Conservation (phyloP, 805 yeast species). For the Metschnikowia similis region DNA sequence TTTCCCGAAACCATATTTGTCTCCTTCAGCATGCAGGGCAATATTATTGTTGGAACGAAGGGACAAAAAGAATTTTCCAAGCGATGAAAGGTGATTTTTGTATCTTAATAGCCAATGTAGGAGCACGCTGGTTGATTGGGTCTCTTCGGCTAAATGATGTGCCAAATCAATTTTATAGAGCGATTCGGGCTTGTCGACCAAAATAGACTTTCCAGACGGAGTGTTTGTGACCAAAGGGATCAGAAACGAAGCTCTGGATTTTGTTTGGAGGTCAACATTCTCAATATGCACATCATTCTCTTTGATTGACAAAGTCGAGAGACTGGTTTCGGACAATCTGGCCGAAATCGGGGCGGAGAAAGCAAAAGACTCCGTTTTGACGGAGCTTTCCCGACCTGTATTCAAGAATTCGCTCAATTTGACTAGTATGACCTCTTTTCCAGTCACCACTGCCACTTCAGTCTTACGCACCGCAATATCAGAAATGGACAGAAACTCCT, state of each 20-base stretch:
- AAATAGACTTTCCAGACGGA: conserved; percentile 15
- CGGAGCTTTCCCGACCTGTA: not conserved
- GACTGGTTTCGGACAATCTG: not conserved
- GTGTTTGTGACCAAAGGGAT: not conserved
- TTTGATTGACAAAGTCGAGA: not conserved
- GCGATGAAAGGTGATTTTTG: conserved; percentile 29
- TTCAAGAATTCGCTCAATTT: conserved; percentile 6
- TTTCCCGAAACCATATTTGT: conserved; percentile 31
- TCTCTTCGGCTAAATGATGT: conserved; percentile 30
- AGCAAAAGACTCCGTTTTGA: not conserved
- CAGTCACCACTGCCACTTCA: conserved; percentile 7
- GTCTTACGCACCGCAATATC: conserved; percentile 1
- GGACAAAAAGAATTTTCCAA: conserved; percentile 24
- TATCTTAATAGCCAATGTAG: conserved; percentile 28
- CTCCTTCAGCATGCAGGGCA: conserved; percentile 10
- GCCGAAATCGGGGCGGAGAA: not conserved
- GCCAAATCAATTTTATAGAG: conserved; percentile 24
- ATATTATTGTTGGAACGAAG: not conserved
- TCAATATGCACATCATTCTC: not conserved
- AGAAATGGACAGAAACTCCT: conserved; percentile 3
- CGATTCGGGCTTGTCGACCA: conserved; percentile 31
- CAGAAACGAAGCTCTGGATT: not conserved
- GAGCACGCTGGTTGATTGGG: conserved; percentile 17
- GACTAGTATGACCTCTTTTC: not conserved
- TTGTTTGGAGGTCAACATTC: not conserved